Evolutionary conservation across 306 rosid species (phyloP).

Genomic region (Citrullus mucosospermus): DNA sequence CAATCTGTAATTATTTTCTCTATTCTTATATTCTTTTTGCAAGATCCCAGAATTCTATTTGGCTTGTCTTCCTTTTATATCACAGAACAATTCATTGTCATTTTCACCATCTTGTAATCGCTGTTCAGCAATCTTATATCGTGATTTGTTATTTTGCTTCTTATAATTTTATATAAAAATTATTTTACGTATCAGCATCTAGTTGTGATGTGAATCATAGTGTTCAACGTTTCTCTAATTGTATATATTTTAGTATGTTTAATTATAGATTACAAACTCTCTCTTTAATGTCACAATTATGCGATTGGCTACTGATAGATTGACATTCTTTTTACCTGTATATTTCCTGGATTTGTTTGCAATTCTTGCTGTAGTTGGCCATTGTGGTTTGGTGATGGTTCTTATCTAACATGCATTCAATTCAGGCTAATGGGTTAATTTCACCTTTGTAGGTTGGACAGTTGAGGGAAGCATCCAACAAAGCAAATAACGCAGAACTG

Average conservation of each 20-base stretch:
- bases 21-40: background rate
- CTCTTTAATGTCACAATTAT: background rate
- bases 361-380: background rate
- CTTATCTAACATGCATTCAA: background rate
- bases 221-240: background rate
- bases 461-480: conserved; percentile 59
- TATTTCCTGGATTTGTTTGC: background rate
- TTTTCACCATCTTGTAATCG: background rate
- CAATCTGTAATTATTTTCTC: conserved; percentile 46
- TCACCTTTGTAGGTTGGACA: conserved; percentile 59
- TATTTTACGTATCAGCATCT: background rate
- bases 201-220: background rate
- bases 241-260: background rate
- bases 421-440: background rate
- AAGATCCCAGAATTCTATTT: background rate
- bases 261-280: background rate
- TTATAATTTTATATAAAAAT: background rate
- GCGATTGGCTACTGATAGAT: background rate
- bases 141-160: background rate
- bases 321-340: background rate
- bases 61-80: background rate
- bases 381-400: background rate
- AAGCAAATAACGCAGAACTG: conserved; percentile 57
- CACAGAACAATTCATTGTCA: background rate
- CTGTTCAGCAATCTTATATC: background rate